Conservation (phyloP, 2,329 filamentous ascomycete genomes). For the Dothideomycetes sp. region DNA sequence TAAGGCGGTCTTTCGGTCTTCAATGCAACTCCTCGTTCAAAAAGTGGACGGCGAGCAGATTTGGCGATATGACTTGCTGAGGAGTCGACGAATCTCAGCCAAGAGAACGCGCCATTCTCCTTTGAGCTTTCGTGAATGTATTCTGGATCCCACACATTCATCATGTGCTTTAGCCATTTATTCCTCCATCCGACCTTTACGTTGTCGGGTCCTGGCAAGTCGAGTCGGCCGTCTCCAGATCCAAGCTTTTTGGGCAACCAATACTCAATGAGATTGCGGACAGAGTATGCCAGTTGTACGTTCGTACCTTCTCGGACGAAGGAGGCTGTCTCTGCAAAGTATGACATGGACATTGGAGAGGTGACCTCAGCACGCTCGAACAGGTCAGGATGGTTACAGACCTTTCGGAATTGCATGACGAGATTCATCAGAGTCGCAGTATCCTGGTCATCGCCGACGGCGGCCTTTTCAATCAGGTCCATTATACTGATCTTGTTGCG, state of each 20-base stretch:
- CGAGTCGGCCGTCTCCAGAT: slow-evolving; percentile 65
- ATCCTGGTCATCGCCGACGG: slow-evolving; percentile 85
- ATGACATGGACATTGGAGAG: slow-evolving; percentile 72
- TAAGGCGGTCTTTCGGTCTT: slow-evolving; percentile 28
- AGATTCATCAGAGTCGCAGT: slow-evolving; percentile 96
- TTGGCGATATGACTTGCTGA: slow-evolving; percentile 63
- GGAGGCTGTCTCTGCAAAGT: slow-evolving; percentile 89
- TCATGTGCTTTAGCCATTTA: slow-evolving; percentile 65
- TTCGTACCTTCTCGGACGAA: slow-evolving; percentile 81
- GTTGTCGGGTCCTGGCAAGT: slow-evolving; percentile 65
- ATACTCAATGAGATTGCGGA: slow-evolving; percentile 77
- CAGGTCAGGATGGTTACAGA: slow-evolving; percentile 95
- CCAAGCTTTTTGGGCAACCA: slow-evolving; percentile 72
- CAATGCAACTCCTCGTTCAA: slow-evolving; percentile 60
- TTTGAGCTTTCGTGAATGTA: slow-evolving; percentile 57
- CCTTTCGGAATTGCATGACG: slow-evolving; percentile 99
- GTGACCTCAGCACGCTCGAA: slow-evolving; percentile 90
- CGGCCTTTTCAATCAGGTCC: slow-evolving; percentile 95
- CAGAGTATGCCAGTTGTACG: slow-evolving; percentile 76
- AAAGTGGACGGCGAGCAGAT: slow-evolving; percentile 58
- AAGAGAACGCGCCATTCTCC: slow-evolving; percentile 65
- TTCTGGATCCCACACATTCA: slow-evolving; percentile 84
- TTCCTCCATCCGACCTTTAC: slow-evolving; percentile 65
- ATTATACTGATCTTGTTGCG: slow-evolving; percentile 97
- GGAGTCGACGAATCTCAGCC: slow-evolving; percentile 74